Conservation (phyloP, 2,329 filamentous ascomycete genomes). For the Aspergillus quadricinctus region DNA sequence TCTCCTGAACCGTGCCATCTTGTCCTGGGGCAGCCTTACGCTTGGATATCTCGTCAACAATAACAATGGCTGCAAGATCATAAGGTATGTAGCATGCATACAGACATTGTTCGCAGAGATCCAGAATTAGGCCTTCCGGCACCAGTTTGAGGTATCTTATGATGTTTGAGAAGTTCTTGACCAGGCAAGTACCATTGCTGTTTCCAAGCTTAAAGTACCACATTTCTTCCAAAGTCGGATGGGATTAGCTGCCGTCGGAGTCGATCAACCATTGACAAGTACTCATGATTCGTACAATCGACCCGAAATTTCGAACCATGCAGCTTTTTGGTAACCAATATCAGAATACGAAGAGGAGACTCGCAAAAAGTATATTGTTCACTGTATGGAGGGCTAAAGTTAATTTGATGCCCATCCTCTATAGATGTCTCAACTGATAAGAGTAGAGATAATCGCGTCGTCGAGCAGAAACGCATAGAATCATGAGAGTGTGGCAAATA, state of each 20-base stretch:
- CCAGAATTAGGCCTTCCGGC: background rate
- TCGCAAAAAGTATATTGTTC: background rate
- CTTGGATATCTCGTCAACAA: background rate
- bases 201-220: background rate
- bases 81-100: background rate
- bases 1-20: slow-evolving; percentile 19
- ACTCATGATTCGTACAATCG: background rate
- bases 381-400: background rate
- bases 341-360: background rate
- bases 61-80: background rate
- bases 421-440: background rate
- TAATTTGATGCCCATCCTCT: background rate
- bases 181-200: background rate
- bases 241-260: background rate
- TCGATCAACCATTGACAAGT: background rate
- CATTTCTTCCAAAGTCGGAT: background rate
- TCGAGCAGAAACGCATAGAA: background rate
- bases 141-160: background rate
- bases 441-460: background rate
- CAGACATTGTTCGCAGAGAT: background rate
- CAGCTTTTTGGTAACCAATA: background rate
- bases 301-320: background rate
- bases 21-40: background rate
- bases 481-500: background rate
- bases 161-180: background rate